Evolutionary conservation across 805 yeast genomes (phyloP).

Genomic region (Pichia cabralensis): DNA sequence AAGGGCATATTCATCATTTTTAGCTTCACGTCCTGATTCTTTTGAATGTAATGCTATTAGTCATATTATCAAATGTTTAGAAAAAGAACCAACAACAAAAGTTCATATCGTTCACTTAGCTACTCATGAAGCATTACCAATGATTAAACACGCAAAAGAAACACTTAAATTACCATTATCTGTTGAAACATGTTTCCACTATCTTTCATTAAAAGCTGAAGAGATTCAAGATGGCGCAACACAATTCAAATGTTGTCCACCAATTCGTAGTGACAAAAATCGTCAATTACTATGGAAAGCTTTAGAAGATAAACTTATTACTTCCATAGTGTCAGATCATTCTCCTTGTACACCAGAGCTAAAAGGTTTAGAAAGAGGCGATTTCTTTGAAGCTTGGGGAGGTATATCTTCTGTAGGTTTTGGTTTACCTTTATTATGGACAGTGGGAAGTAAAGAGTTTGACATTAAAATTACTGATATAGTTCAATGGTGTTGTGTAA

Average conservation of each 20-base stretch:
- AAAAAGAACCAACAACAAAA: constrained; percentile 47
- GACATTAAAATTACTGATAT: constrained; percentile 40
- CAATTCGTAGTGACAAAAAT: constrained; percentile 71
- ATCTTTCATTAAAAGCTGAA: constrained; percentile 70
- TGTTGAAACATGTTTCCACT: constrained; percentile 94
- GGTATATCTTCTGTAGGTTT: constrained; percentile 91
- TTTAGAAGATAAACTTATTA: constrained; percentile 49
- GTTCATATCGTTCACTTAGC: constrained; percentile 89
- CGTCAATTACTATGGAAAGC: constrained; percentile 73
- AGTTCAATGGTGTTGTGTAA: constrained; percentile 68
- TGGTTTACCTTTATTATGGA: constrained; percentile 73
- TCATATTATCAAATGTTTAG: constrained; percentile 55
- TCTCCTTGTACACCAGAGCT: constrained; percentile 93
- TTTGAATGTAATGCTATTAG: constrained; percentile 81
- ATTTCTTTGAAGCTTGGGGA: constrained; percentile 92
- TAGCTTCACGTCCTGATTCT: constrained; percentile 80
- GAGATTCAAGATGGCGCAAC: constrained; percentile 68
- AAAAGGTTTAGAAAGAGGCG: constrained; percentile 74
- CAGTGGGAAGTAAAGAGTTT: constrained; percentile 47
- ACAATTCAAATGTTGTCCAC: constrained; percentile 91
- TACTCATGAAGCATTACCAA: constrained; percentile 72
- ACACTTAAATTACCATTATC: constrained; percentile 49
- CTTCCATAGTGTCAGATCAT: constrained; percentile 89
- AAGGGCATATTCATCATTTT: constrained; percentile 56
- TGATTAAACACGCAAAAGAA: constrained; percentile 52